Evolutionary conservation across 75 land plant species (phyloP), one percentile per base, ranked within the genome.

Genomic region (Cryptomeria japonica): DNA sequence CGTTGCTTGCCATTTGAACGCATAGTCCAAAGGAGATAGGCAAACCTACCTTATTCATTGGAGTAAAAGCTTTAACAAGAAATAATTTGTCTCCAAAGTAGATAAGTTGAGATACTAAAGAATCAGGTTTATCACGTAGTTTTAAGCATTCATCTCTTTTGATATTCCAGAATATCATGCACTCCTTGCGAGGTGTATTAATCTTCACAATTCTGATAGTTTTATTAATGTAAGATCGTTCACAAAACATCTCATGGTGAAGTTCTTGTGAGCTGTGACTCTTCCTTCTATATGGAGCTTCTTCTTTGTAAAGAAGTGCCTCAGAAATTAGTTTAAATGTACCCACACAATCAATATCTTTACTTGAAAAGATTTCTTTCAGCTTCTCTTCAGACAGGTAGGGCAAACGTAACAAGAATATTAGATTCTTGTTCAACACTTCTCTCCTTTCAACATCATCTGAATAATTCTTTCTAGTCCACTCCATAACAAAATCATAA

Each of bases 281-380:
- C 34, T 25, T 84, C 88, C 89, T 92, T 70, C 84, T 88, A 80
- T 88, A 90, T 15, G 19, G 56, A 19, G 92, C 58, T 76, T 91
- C 92, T 22, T 92, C 93, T 80, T 87, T 91, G 88, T 89, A 91
- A 92, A 90, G 88, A 44, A 92, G 84, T 6, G 93, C 93, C 44
- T 92, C 93, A 84, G 87, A 83, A 19, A 92, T 90, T 39, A 91
- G 75, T 78, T 87, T 87, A n/a, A 90, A 89, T 58, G 92, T 92
- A 32, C 61, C 19, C 3, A 87, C 89, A 83, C 87, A 87, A 38
- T 91, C 92, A 83, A 92, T 53, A 34, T 92, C 92, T 31, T 55
- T 47, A 32, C 89, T 89, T 39, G 72, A 84, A 44, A 51, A 75
- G 10, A 89, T 89, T 77, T 89, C 89, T 47, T 87, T 56, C 22